Evolutionary conservation across 345 rosid species (phyloP), one percentile per base, ranked within the genome.

Genomic region (Alliaria petiolata): DNA sequence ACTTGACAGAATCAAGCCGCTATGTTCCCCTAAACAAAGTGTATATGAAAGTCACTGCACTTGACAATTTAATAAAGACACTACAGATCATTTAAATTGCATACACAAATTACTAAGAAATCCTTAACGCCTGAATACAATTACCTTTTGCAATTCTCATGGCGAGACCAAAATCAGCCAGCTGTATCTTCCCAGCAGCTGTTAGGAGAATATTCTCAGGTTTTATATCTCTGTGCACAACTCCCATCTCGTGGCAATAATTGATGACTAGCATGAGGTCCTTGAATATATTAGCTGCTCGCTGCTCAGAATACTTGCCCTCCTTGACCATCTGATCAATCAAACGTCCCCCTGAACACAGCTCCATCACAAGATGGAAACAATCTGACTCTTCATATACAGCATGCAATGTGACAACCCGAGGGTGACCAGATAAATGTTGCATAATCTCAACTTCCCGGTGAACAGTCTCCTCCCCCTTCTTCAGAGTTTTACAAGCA

Each of bases 241-340:
- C 97, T 65, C 98, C 98, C 98, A 93, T 91, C 63, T 91, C 97
- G 45, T 93, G 97, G 72, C 97, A 93, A 81, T 93, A 93, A 73
- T 78, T 87, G 50, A 86, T 80, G 45, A 89, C 92, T 55, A 83
- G 70, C 97, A 93, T 86, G 71, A 91, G 87, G 78, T 93, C 97
- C 84, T 85, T 93, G 67, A 93, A 84, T 62, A 89, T 81, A 71
- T 83, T 89, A 76, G 97, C 98, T 67, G 90, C 87, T 12, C 87
- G 83, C 16, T 86, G 95, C 80, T 93, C 98, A 7, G 89, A 87
- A 80, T 79, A 85, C 40, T 39, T 80, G 26, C 83, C 87, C 62
- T 83, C 90, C 64, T 71, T 70, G 5, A 79, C 70, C 87, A 91
- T 91, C 80, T 87, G 85, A 80, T 93, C 98, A 69, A 93, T 84